phyloP scores from a whole-genome alignment of 2,329 filamentous ascomycete genomes.

The Verticillium zaregamsianum region DNA sequence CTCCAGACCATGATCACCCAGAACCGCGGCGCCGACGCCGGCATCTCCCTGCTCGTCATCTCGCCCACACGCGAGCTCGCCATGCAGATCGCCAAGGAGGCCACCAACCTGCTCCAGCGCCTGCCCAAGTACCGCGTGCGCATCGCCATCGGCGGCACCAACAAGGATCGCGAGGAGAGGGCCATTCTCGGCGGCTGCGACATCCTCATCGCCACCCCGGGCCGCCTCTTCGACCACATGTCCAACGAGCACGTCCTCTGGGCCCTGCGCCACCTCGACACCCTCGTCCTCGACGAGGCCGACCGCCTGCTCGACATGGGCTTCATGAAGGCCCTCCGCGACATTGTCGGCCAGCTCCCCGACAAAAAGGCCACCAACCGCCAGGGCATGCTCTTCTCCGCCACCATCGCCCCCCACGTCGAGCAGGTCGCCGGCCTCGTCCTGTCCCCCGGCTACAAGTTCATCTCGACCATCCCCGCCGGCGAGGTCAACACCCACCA shows the following conservation, averaged over 20 bases:
- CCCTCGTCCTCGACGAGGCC: constrained; percentile 79
- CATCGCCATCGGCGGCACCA: constrained; percentile 74
- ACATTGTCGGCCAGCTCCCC: constrained; percentile 70
- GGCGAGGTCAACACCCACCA: constrained; percentile 75
- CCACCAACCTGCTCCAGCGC: constrained; percentile 64
- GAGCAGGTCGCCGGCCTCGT: constrained; percentile 67
- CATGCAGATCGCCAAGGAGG: constrained; percentile 68
- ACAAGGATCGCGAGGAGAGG: constrained; percentile 68
- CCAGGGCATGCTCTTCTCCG: constrained; percentile 80
- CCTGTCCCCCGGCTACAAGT: constrained; percentile 69
- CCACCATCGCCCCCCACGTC: constrained; percentile 77
- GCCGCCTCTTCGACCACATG: constrained; percentile 74
- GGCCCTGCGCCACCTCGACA: constrained; percentile 66
- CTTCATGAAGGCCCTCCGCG: constrained; percentile 74
- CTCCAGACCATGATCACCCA: constrained; percentile 66
- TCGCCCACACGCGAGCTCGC: constrained; percentile 69
- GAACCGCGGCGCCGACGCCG: constrained; percentile 23
- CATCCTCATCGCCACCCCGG: constrained; percentile 76
- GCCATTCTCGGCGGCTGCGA: constrained; percentile 70
- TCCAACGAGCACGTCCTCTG: constrained; percentile 66
- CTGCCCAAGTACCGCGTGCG: constrained; percentile 72
- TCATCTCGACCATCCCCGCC: constrained; percentile 73
- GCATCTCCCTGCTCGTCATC: constrained; percentile 59
- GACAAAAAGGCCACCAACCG: constrained; percentile 52
- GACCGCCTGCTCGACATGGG: constrained; percentile 80